These are phyloP conservation scores for Mycosphaerella sp. DNA, from an alignment of 2,329 filamentous ascomycete species.

Conservation along the genomic window DNA sequence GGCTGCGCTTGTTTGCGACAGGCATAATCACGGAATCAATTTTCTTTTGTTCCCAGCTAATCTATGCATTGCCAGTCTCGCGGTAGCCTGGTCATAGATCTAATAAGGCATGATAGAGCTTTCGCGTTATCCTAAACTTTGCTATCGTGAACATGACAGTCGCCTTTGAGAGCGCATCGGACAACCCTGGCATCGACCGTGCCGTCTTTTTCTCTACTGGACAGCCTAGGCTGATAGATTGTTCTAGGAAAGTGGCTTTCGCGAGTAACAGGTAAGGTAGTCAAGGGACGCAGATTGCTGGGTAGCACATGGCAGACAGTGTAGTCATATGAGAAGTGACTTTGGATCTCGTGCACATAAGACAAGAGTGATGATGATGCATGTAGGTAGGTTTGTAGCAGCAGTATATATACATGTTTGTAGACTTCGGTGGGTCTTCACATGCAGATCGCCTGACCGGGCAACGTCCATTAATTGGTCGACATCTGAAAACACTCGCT, in stretches of 20 bases:
- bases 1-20: no score
- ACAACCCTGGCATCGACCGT: no score
- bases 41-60: no score
- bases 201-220: no score
- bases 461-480: neutral
- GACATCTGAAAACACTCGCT: neutral
- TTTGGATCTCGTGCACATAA: neutral
- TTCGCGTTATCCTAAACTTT: no score
- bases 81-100: no score
- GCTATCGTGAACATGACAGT: no score
- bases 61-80: no score
- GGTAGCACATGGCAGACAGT: neutral
- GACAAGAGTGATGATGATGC: neutral
- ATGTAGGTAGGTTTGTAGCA: no score
- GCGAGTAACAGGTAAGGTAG: neutral
- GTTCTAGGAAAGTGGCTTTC: constrained; percentile 16
- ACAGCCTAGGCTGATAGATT: constrained; percentile 3
- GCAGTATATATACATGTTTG: neutral
- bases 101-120: no score
- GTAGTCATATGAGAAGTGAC: neutral
- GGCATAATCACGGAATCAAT: no score
- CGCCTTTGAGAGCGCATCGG: no score
- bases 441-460: constrained; percentile 1
- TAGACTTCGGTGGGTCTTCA: neutral
- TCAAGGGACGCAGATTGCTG: neutral